A percentile compares a stretch with the other conserved stretches of the same genome.
phyloP scores from a whole-genome alignment of 768 basidiomycete genomes.

The Macrolepiota fuliginosa region DNA sequence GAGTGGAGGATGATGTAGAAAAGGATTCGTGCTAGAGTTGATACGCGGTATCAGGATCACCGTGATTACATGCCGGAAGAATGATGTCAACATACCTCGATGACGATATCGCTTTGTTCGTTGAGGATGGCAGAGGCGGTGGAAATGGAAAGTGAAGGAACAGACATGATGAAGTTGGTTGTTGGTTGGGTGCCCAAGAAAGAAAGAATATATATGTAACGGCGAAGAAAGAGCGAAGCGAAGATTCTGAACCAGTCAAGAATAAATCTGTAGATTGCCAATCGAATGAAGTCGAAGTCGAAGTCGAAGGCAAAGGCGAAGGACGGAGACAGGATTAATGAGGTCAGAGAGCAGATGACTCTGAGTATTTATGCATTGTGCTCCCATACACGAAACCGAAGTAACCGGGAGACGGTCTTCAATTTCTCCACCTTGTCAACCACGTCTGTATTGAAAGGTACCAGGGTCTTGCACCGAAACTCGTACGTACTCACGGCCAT shows the following conservation, averaged over 20 bases:
- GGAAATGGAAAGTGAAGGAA: not conserved
- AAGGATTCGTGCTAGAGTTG: slow-evolving; percentile 1
- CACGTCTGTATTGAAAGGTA: not conserved
- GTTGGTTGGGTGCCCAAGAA: not conserved
- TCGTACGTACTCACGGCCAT: not conserved
- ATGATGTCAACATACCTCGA: slow-evolving; percentile 4
- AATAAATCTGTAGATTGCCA: not conserved
- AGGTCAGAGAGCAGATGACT: not conserved
- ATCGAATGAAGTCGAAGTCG: not conserved
- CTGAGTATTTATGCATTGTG: not conserved
- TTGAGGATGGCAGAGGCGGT: not conserved
- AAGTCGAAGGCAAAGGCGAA: not conserved
- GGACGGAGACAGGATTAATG: not conserved
- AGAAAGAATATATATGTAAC: not conserved
- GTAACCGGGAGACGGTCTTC: not conserved
- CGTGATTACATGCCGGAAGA: not conserved
- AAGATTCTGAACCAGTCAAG: not conserved
- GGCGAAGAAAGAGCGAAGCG: not conserved
- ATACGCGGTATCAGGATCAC: not conserved
- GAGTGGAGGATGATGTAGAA: slow-evolving; percentile 5
- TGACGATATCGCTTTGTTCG: not conserved
- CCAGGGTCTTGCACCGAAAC: not conserved
- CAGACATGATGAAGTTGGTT: slow-evolving; percentile 3
- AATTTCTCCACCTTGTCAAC: not conserved
- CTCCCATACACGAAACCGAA: not conserved